Evolutionary conservation across 1,284 basidiomycete species (phyloP), one percentile per base, ranked within the genome.

Genomic region (Salmacisia buchloeana): DNA sequence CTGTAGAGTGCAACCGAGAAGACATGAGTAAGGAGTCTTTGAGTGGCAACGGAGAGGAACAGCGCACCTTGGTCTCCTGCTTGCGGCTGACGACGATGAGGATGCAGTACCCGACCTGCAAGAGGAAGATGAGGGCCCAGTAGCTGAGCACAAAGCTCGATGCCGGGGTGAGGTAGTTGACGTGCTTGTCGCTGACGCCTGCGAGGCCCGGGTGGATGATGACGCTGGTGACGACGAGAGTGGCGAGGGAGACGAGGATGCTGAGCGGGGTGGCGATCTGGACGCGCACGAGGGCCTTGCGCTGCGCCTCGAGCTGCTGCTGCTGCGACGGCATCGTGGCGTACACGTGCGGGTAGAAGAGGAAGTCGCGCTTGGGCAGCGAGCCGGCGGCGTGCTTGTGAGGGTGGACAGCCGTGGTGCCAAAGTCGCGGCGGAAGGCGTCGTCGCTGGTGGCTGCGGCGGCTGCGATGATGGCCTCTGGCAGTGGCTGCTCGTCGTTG

Each of bases 21-120:
- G 18, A 38, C 3, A 52, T n/a, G 25, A 27, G n/a, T 4, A 27
- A 27, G 27, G 25, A 4, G 46, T 27, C 10, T 27, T 4, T 18
- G 7, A 33, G 23, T 27, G 7, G n/a, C 7, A 5, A 33, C 18
- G 29, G 18, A 15, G 23, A 4, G 6, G 54, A 18, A 18, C 25
- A 2, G 43, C 65, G 36, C 65, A 87, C 88, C 83, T 92, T 94
- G 12, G 91, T 93, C 74, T 90, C 89, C 0, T 85, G 83, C 63
- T 87, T 89, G n/a, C 84, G 83, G 0, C 86, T 86, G 1, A 89
- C 69, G 0, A 90, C 85, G 5, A 94, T 83, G 15, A 92, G 81
- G 2, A 91, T 70, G 65, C 91, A 93, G 74, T 92, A 91, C 0
- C 89, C 91, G 59, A 93, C 83, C 78, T 89, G 86, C 0, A 84